Percentiles rank a stretch among this genome's conserved stretches.
These are phyloP conservation scores for Gnaphalium uliginosum DNA, from an alignment of 129 eudicot species.

Conservation along the genomic window DNA sequence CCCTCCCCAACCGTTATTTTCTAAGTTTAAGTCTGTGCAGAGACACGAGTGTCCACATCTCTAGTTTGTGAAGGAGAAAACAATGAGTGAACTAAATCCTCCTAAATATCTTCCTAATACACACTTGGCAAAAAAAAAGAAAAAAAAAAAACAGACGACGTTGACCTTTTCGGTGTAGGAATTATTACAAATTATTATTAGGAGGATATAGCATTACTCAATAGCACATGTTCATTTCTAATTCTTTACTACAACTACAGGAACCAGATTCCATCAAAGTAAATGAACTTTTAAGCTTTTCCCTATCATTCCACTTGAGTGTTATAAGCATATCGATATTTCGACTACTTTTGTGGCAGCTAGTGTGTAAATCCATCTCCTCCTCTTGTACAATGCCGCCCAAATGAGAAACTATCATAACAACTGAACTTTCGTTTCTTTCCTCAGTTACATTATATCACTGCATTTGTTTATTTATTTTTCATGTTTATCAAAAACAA, in stretches of 20 bases:
- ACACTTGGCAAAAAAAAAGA: not conserved
- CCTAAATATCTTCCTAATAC: not conserved
- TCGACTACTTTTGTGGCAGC: not conserved
- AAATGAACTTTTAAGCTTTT: not conserved
- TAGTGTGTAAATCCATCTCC: not conserved
- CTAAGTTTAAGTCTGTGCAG: not conserved
- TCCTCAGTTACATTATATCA: too few relatives aligned
- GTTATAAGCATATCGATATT: not conserved
- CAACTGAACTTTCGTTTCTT: not conserved
- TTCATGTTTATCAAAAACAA: not conserved
- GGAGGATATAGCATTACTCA: not conserved
- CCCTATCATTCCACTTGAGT: not conserved
- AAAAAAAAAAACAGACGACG: too few relatives aligned
- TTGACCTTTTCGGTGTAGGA: not conserved
- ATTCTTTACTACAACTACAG: not conserved
- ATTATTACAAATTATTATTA: not conserved
- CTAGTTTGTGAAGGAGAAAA: not conserved
- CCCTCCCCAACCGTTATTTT: not conserved
- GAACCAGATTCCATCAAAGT: too few relatives aligned
- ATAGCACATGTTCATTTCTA: not conserved
- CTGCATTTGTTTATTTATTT: not conserved
- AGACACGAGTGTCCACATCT: not conserved
- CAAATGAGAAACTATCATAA: not conserved
- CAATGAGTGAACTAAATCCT: not conserved
- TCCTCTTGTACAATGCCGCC: not conserved